Evolutionary conservation across 495 filamentous ascomycete genomes (phyloP), one percentile per base, ranked within the genome.

Genomic region (Podospora anserina): DNA sequence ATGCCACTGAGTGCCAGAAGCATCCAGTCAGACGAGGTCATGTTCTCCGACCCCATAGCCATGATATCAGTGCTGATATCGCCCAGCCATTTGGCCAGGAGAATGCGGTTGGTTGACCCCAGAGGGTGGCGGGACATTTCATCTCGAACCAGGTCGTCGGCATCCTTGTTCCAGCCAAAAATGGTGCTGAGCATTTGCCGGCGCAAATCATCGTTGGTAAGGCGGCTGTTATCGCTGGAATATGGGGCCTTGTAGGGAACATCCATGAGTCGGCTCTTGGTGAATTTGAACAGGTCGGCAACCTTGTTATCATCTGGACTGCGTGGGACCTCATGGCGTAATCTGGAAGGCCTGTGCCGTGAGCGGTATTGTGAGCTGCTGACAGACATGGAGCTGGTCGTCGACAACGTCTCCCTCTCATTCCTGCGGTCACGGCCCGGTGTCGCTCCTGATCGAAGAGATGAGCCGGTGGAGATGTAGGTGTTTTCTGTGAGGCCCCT

Each of bases 11-110:
- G 82, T 16, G 95, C 95, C 5, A 99, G 82, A 68, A 98, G 83
- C 93, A 99, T 97, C 96, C 95, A 99, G 77, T 97, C 96, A 1
- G 89, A 90, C 1, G 91, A 90, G 54, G 92, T 93, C 82, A 93
- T 91, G 30, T 91, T 89, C 63, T 96, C 91, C 0, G 92, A 87
- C 39, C 86, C 87, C 55, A 88, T 83, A n/a, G 88, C 85, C 90
- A 96, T 91, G 63, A 91, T 86, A 73, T 95, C 92, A 5, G 89
- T 86, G 70, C 90, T 88, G 18, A 91, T 88, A 65, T 97, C 93
- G 32, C 93, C 93, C 5, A 98, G 85, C 95, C 95, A 99, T 75
- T 94, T 94, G 5, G 91, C 85, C 5, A 97, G 84, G 27, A 97
- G 82, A 60, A 96, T 91, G 15, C 90, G 86, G 64, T 86, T 90